Percentiles rank a stretch among this genome's conserved stretches.
Conservation (phyloP, 352 stramenopile genomes). For the Phytopythium kandeliae region DNA sequence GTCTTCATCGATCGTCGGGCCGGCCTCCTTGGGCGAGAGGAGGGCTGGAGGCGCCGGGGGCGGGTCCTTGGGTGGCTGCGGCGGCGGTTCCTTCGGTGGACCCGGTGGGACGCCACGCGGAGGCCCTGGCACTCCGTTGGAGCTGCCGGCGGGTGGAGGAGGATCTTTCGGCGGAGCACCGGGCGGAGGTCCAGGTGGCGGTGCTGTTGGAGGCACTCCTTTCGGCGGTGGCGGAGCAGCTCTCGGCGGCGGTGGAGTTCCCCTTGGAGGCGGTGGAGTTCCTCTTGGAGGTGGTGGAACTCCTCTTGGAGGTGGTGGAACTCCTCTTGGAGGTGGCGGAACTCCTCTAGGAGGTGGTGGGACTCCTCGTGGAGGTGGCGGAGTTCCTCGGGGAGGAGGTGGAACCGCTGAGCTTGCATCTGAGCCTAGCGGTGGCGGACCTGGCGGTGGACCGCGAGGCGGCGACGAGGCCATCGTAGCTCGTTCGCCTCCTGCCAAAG, state of each 20-base stretch:
- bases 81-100: constrained; percentile 39
- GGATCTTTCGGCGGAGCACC: constrained; percentile 11
- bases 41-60: constrained; percentile 19
- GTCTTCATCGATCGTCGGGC: constrained; percentile 11
- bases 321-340: not conserved
- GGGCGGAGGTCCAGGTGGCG: constrained; percentile 17
- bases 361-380: constrained; percentile 2
- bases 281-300: not conserved
- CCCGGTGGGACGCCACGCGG: constrained; percentile 26
- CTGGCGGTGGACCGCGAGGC: constrained; percentile 4
- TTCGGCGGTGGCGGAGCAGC: constrained; percentile 25
- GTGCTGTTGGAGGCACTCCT: constrained; percentile 17
- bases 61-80: constrained; percentile 41
- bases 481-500: not conserved
- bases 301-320: not conserved
- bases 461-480: constrained; percentile 7
- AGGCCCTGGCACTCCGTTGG: constrained; percentile 13
- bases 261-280: constrained; percentile 6
- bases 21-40: constrained; percentile 4
- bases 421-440: constrained; percentile 2
- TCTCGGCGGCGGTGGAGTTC: constrained; percentile 6
- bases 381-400: constrained; percentile 7
- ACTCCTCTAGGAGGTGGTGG: constrained; percentile 7
- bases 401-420: constrained; percentile 5
- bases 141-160: constrained; percentile 15